These are phyloP conservation scores for Alternaria atra DNA, from an alignment of 2,329 filamentous ascomycete species.

Conservation along the genomic window DNA sequence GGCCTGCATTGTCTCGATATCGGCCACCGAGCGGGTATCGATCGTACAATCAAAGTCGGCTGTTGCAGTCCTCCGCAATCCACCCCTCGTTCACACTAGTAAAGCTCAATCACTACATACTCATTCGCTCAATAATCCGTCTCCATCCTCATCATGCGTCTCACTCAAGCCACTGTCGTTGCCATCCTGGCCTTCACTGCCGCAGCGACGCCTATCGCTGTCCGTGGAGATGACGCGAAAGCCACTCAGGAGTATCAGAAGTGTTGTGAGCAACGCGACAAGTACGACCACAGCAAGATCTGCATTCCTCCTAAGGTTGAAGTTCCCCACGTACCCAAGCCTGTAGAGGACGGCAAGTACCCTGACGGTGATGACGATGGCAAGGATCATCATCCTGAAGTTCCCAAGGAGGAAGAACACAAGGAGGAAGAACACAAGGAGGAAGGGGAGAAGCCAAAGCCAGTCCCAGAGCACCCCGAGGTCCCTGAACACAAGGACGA, in stretches of 20 bases:
- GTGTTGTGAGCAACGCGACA: slow-evolving; percentile 10
- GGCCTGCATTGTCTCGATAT: slow-evolving; percentile 1
- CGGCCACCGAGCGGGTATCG: slow-evolving; percentile 7
- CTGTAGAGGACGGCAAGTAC: not conserved
- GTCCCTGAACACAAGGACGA: not conserved
- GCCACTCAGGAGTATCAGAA: slow-evolving; percentile 15
- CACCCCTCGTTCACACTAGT: slow-evolving; percentile 6
- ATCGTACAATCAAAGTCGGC: slow-evolving; percentile 4
- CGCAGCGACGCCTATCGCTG: slow-evolving; percentile 21
- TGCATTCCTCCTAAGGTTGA: slow-evolving; percentile 5
- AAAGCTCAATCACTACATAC: slow-evolving; percentile 7
- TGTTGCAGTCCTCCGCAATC: slow-evolving; percentile 6
- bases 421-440: not conserved
- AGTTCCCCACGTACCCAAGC: not conserved
- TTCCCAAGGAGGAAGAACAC: not conserved
- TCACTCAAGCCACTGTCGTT: slow-evolving; percentile 22
- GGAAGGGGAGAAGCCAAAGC: not conserved
- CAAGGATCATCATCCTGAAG: not conserved
- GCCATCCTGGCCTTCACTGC: slow-evolving; percentile 24
- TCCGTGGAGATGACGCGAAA: slow-evolving; percentile 15
- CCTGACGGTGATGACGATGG: too few species aligned
- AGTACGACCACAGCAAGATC: slow-evolving; percentile 2
- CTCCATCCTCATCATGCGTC: slow-evolving; percentile 17
- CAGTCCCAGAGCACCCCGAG: not conserved
- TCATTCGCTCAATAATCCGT: not conserved